Evolutionary conservation across 1,284 basidiomycete species (phyloP), one percentile per base, ranked within the genome.

Genomic region (Microbotryum lychnidis-dioicae): DNA sequence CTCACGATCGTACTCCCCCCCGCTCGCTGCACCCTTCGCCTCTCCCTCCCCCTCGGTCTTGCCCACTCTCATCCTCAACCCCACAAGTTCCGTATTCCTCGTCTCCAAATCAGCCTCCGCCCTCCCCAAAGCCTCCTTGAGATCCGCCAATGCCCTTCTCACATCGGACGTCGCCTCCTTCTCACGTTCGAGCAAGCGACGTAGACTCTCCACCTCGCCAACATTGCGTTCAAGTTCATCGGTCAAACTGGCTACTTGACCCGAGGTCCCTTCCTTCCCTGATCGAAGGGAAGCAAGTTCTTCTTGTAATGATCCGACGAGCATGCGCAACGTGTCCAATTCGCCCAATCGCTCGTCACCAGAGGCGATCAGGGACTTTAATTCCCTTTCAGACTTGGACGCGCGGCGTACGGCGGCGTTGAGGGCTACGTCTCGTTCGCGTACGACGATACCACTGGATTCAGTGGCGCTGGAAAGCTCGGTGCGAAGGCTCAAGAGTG

Each of bases 331-430:
- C 46, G 50, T 55, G 5, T 59, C 56, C n/a, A 57, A 33, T 33
- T 62, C 63, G 21, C 55, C 54, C 10, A 45, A 21, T 2, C 63
- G 66, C 23, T 58, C 52, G 50, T 16, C 20, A 21, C 59, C 66
- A 12, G 51, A 47, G 33, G 58, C 66, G 52, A 67, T 58, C 54
- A 65, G 62, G 10, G 66, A 57, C 23, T 62, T 53, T 23, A 64
- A 60, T 50, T 66, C 65, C n/a, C 65, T 59, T 42, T 63, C 65
- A 8, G 47, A 59, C 50, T 62, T 61, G 50, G 59, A 61, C 12
- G 65, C 60, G 21, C 57, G 62, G 4, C 65, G 61, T 2, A 48
- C 44, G 33, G 60, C 61, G 8, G 56, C 58, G 23, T 49, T 60
- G 49, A 65, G 58, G 20, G 59, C 57, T 10, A 33, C 46, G n/a